Evolutionary conservation across 495 filamentous ascomycete genomes (phyloP), one percentile per base, ranked within the genome.

Genomic region (Bacidia rubella): DNA sequence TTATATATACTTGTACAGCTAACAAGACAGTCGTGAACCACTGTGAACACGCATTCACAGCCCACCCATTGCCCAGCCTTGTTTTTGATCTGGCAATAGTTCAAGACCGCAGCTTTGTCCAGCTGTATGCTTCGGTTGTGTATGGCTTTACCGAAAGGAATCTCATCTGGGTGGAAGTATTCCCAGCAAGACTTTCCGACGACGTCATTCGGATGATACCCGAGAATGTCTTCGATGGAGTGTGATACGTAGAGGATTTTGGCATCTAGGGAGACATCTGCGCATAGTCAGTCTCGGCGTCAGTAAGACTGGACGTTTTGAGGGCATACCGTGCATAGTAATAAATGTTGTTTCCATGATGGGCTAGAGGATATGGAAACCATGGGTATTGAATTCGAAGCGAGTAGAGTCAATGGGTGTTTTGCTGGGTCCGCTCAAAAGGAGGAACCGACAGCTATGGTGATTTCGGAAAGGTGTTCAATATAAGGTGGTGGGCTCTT

Each of bases 301-400:
- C 41, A 40, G 17, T 49, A n/a, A 50, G 54, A 56, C 42, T 42
- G 11, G 21, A 48, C 48, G 48, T 4, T 15, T 7, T 35, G 29
- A 5, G 46, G 58, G 77, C 82, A 70, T 67, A 81, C 88, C 87
- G 67, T 93, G 87, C 58, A 93, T 93, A 56, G 87, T 87, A 70
- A 94, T 93, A 70, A 93, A 93, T 41, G 87, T 94, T 57, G 84
- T 86, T 68, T 92, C 87, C 87, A 92, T 92, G 62, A 58, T 68
- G 65, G 55, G 60, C 59, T 62, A 17, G 20, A 24, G 19, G 29
- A 51, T 10, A 24, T 21, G 7, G 12, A 5, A 15, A 47, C 15
- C 29, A 35, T 35, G 29, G 29, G 15, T n/a, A n/a, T n/a, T n/a
- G n/a, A n/a, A n/a, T n/a, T n/a, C n/a, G n/a, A n/a, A n/a, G n/a